phyloP scores from a whole-genome alignment of 345 rosid genomes.

The Linum usitatissimum region DNA sequence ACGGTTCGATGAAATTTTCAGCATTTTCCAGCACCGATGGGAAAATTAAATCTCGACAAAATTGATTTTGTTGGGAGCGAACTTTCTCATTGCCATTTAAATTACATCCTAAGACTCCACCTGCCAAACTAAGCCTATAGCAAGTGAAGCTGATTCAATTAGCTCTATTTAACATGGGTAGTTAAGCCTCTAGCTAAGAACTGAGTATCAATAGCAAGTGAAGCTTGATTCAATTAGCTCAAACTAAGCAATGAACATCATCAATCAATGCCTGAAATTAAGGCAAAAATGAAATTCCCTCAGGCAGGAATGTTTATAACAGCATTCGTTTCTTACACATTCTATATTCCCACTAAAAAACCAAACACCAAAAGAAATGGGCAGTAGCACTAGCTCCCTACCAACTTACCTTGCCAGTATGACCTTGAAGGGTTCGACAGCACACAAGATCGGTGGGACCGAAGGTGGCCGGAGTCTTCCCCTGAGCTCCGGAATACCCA shows the following conservation, averaged over 20 bases:
- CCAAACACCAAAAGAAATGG: not conserved
- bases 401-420: slow-evolving; percentile 66
- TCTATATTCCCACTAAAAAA: too few relatives aligned
- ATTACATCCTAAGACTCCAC: too few relatives aligned
- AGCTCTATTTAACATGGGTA: too few relatives aligned
- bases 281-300: not conserved
- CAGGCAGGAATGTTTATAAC: not conserved
- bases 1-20: too few relatives aligned
- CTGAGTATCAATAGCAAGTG: not conserved
- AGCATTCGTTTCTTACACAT: too few relatives aligned
- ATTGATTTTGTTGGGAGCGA: too few relatives aligned
- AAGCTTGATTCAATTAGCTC: not conserved
- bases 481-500: slow-evolving; percentile 51
- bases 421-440: slow-evolving; percentile 91
- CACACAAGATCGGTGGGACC: slow-evolving; percentile 91
- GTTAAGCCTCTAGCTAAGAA: too few relatives aligned
- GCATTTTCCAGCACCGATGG: too few relatives aligned
- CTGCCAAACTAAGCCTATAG: too few relatives aligned
- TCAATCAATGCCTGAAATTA: not conserved
- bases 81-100: too few relatives aligned
- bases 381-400: not conserved
- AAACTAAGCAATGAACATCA: not conserved
- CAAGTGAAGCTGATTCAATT: too few relatives aligned
- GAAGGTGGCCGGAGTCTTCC: slow-evolving; percentile 54
- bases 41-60: too few relatives aligned